Conservation (phyloP, 2,329 filamentous ascomycete genomes). For the Colletotrichum destructivum region DNA sequence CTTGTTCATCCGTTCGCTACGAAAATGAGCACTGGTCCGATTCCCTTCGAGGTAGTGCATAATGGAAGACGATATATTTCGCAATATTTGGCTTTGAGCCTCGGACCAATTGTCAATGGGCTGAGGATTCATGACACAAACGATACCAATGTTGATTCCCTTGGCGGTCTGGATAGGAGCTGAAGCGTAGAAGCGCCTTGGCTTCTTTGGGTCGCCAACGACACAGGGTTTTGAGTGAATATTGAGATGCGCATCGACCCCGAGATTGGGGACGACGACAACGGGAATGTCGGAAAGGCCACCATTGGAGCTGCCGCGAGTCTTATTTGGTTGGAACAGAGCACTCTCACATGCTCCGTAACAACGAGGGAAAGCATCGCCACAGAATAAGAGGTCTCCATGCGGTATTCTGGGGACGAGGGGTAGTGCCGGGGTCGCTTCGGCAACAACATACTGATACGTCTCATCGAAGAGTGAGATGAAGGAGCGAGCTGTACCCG, state of each 20-base stretch:
- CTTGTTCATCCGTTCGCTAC: constrained; percentile 53
- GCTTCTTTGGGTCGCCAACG: background rate
- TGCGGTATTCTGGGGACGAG: background rate
- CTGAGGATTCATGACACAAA: constrained; percentile 48
- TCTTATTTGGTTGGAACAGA: constrained; percentile 33
- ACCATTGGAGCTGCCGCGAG: background rate
- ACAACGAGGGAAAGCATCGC: constrained; percentile 50
- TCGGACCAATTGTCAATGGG: constrained; percentile 45
- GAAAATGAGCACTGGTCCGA: constrained; percentile 42
- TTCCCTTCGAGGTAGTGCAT: constrained; percentile 51
- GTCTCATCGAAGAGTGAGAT: constrained; percentile 24
- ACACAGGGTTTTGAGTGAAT: background rate
- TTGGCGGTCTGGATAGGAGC: constrained; percentile 56
- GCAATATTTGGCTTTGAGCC: constrained; percentile 46
- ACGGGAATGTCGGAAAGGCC: constrained; percentile 48
- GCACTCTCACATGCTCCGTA: constrained; percentile 50
- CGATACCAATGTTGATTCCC: constrained; percentile 59
- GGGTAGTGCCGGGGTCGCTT: background rate
- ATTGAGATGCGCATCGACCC: constrained; percentile 49
- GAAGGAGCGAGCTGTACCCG: constrained; percentile 56
- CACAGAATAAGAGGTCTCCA: constrained; percentile 48
- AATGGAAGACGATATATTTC: constrained; percentile 51
- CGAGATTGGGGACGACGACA: constrained; percentile 53
- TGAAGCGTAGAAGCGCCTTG: constrained; percentile 54
- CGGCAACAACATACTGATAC: constrained; percentile 24